Base-by-base conservation (phyloP, 768 basidiomycete species). In the Ramaria rubella region DNA sequence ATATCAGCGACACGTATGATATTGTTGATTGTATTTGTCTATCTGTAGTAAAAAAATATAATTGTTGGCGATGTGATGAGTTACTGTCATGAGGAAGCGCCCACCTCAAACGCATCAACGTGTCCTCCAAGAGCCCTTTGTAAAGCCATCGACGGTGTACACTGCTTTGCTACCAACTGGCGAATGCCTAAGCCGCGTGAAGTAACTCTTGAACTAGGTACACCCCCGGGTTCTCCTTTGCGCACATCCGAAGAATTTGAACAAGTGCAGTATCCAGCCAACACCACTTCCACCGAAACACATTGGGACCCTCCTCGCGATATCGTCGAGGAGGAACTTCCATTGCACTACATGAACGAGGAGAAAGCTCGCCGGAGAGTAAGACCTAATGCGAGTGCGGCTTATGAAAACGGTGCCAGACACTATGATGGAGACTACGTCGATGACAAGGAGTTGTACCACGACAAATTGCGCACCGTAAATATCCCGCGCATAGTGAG, bases 191-290 rank as follows among this genome's bases (percentile, higher is more conserved):
- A 56, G 55, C 81, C 82, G 56, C 63, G 80, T 65, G 81, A 86
- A 68, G 76, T 88, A 62, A 77, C 83, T 65, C 77, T 90, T 60
- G 82, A 87, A 67, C 79, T 90, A 70, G 84, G 82, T 67, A 72
- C 79, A 59, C 75, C 77, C 58, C 73, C 76, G 61, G 77, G 78
- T 64, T 70, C 71, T 53, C 70, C 76, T 43, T 69, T 75, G 43
- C 74, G 74, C 65, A 73, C 78, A 49, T 82, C 82, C 55, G 80
- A 79, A 62, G 87, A 88, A 62, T 88, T 86, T 69, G 86, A 88
- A 70, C 78, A 88, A 66, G 72, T 87, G 58, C 68, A 77, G 14
- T 80, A 88, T 59, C 86, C 86, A 36, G 63, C 72, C 24, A 70
- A 64, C 61, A 26, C 52, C 63, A 70, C 61, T 68, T 70, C 70